Evolutionary conservation across 2,329 filamentous ascomycete genomes (phyloP).

Genomic region (Biscogniauxia sp.): DNA sequence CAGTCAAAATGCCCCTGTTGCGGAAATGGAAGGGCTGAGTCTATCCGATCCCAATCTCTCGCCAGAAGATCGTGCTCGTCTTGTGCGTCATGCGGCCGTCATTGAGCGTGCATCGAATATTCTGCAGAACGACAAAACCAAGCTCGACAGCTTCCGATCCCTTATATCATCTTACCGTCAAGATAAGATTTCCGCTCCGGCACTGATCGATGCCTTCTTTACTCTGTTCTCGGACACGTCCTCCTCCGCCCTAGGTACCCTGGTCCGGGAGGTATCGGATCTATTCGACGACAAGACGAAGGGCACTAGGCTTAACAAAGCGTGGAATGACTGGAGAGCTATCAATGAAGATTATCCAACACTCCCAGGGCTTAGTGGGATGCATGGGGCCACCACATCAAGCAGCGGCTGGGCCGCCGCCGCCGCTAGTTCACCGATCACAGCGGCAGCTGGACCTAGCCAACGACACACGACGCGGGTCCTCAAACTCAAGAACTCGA

Average conservation of each 20-base stretch:
- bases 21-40: constrained; percentile 49
- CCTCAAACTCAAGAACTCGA: constrained; percentile 56
- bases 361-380: constrained; percentile 71
- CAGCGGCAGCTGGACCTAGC: constrained; percentile 37
- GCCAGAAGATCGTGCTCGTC: constrained; percentile 77
- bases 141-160: constrained; percentile 73
- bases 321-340: constrained; percentile 93
- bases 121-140: constrained; percentile 71
- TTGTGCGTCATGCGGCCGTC: constrained; percentile 77
- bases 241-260: constrained; percentile 77
- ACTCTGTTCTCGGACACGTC: constrained; percentile 76
- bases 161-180: constrained; percentile 77
- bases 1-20: constrained; percentile 22
- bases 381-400: constrained; percentile 58
- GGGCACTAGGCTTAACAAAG: constrained; percentile 69
- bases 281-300: constrained; percentile 84
- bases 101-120: constrained; percentile 81
- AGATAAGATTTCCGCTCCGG: constrained; percentile 65
- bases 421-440: constrained; percentile 44
- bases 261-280: constrained; percentile 88
- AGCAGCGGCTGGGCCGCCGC: constrained; percentile 60
- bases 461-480: constrained; percentile 54
- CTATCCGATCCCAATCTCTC: constrained; percentile 55
- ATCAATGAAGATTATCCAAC: constrained; percentile 96
- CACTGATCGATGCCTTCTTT: constrained; percentile 86